Percentiles rank a stretch among this genome's conserved stretches.
Evolutionary conservation across 495 filamentous ascomycete genomes (phyloP).

Genomic region (Aspergillus nanangensis): DNA sequence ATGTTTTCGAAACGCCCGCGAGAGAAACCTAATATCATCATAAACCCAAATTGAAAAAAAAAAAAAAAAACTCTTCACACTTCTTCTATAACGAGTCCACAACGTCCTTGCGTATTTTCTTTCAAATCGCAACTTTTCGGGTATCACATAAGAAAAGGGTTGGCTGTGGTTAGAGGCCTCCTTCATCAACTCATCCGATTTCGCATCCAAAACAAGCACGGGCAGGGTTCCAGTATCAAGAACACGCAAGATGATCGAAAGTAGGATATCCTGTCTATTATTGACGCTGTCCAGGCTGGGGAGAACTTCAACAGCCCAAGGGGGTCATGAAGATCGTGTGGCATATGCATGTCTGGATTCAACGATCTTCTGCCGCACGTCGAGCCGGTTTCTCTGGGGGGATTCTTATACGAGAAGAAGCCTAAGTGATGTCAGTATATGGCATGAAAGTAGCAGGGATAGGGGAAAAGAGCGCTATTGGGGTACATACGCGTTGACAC

Average conservation of each 20-base stretch:
- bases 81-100: not conserved
- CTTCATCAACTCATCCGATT: too few species aligned
- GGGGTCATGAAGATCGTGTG: too few species aligned
- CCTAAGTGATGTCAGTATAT: not conserved
- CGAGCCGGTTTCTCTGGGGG: not conserved
- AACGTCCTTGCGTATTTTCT: not conserved
- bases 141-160: not conserved
- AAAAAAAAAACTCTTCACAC: not conserved
- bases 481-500: conserved; percentile 58
- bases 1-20: not conserved
- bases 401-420: not conserved
- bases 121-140: not conserved
- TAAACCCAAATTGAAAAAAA: too few species aligned
- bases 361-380: too few species aligned
- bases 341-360: too few species aligned
- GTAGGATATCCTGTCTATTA: too few species aligned
- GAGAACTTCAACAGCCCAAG: too few species aligned
- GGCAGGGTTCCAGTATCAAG: too few species aligned
- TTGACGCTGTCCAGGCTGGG: too few species aligned
- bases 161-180: too few species aligned
- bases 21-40: too few species aligned
- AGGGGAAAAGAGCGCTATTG: not conserved
- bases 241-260: too few species aligned
- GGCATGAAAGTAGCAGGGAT: not conserved
- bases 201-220: not conserved